Base-by-base conservation (phyloP, 768 basidiomycete genomes). In the Mycena floridula region DNA sequence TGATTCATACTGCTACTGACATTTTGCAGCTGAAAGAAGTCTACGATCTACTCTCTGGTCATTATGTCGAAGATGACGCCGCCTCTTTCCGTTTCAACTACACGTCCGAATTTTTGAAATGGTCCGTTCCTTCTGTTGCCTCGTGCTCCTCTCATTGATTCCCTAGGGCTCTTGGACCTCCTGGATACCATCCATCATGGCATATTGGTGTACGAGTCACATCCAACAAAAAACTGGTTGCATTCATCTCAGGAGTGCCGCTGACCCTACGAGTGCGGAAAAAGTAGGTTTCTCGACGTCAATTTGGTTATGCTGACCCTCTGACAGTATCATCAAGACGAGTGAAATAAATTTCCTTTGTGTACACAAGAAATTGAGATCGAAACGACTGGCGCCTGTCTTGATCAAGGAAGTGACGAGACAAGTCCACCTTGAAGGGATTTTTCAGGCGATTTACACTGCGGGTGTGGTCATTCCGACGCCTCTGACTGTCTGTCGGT, bases 381-480 rank as follows among this genome's bases (percentile, higher is more conserved):
- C 91, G 0, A 97, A 97, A 61, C 86, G 96, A 30, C 71, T 98
- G 20, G 85, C 96, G 0, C 96, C 96, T 1, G 89, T 98, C 11
- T 74, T 99, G 40, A 98, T 99, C 67, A 96, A 96, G 61, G 96
- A 99, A 59, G 86, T 98, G 21, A 98, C 96, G 0, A 76, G 96
- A 18, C 89, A 90, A 58, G 88, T 89, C 42, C 81, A 98, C 61
- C 73, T 98, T 27, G 76, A 81, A 50, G 89, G 89, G 25, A 73
- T 96, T 42, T 97, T 96, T 70, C 96, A 99, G 63, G 96, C 96
- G 7, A 87, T 99, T 41, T 98, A 98, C 62, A 99, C 96, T 0
- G 94, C 81, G 15, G 96, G 96, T 2, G 81, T 92, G 21, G 82
- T 96, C 35, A 70, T 99, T 9, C 96, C 96, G 7, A 98, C 96